Conservation (phyloP, 1,139 yeast genomes). For the Kodamaea arcana region DNA sequence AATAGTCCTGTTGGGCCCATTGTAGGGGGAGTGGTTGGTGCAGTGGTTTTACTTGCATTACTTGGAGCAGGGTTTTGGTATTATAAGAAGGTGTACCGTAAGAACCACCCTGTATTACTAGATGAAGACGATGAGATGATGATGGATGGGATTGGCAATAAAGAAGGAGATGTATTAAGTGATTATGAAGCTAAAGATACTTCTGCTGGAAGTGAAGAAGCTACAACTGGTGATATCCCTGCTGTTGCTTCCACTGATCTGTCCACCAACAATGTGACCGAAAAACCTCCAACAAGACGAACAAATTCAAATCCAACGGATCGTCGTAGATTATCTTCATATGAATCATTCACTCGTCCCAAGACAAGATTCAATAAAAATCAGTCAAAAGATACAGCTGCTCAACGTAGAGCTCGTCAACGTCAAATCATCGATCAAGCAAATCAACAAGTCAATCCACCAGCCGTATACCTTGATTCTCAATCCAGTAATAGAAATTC, state of each 20-base stretch:
- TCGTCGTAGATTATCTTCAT: conserved; percentile 32
- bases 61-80: conserved; percentile 28
- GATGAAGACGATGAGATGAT: conserved; percentile 15
- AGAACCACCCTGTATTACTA: conserved; percentile 15
- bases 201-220: conserved; percentile 4
- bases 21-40: conserved; percentile 61
- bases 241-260: conserved; percentile 2
- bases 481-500: conserved; percentile 33
- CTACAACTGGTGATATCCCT: conserved; percentile 6
- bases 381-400: conserved; percentile 9
- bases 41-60: conserved; percentile 32
- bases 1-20: conserved; percentile 47
- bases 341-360: conserved; percentile 45
- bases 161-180: conserved; percentile 10
- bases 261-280: conserved; percentile 4
- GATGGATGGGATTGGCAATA: conserved; percentile 9
- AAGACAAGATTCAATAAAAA: conserved; percentile 17
- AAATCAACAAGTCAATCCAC: conserved; percentile 4
- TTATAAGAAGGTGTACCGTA: conserved; percentile 22
- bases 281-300: conserved; percentile 8
- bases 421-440: conserved; percentile 14
- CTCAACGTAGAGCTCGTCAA: conserved; percentile 16
- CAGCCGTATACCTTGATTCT: conserved; percentile 21
- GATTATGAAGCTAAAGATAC: conserved; percentile 9
- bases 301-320: neutral